These are phyloP conservation scores for Zygosaccharomyces siamensis DNA, from an alignment of 805 yeast species.

Conservation along the genomic window DNA sequence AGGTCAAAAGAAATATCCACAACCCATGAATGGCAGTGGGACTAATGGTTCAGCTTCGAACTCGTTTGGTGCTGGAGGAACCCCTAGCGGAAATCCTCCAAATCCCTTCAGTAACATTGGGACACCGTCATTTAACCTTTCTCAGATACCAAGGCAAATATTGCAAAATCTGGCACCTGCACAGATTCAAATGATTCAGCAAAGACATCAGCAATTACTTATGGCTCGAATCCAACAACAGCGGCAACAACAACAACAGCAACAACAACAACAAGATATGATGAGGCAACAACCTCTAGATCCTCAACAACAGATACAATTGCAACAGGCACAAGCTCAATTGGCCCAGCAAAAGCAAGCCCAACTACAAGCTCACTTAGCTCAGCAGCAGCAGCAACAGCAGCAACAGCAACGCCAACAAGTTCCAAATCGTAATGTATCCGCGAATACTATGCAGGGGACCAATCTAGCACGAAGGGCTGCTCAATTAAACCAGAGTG, in stretches of 20 bases:
- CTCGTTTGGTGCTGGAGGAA: conserved; percentile 31
- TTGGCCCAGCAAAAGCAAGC: conserved; percentile 12
- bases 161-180: conserved; percentile 30
- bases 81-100: conserved; percentile 16
- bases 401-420: conserved; percentile 6
- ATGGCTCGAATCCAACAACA: conserved; percentile 30
- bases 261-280: conserved; percentile 11
- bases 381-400: conserved; percentile 6
- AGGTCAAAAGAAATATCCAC: neutral
- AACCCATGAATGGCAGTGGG: conserved; percentile 5
- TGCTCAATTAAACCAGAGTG: conserved; percentile 3
- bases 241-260: conserved; percentile 19
- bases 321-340: conserved; percentile 6
- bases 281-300: conserved; percentile 6
- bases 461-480: conserved; percentile 1
- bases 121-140: conserved; percentile 32
- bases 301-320: conserved; percentile 8
- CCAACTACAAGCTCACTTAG: conserved; percentile 7
- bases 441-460: neutral
- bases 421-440: neutral
- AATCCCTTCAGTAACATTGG: conserved; percentile 33
- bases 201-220: conserved; percentile 33
- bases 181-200: conserved; percentile 34
- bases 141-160: conserved; percentile 34
- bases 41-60: conserved; percentile 11